These are phyloP conservation scores for Hypoxylon sp. DNA, from an alignment of 2,329 filamentous ascomycete species.

Conservation along the genomic window DNA sequence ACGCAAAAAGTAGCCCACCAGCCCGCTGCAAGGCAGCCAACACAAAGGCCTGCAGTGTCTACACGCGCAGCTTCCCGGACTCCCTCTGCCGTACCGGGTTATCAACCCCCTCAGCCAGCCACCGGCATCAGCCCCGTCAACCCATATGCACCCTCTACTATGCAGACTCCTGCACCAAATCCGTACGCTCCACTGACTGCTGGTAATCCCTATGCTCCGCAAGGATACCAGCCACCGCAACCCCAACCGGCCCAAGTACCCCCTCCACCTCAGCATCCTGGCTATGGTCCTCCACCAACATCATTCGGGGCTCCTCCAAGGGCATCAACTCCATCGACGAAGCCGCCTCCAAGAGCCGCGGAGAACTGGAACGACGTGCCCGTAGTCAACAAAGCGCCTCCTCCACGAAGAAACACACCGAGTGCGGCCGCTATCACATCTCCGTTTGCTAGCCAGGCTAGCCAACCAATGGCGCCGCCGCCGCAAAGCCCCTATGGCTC, in stretches of 20 bases:
- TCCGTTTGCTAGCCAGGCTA: slow-evolving; percentile 79
- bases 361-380: slow-evolving; percentile 97
- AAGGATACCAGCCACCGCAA: slow-evolving; percentile 71
- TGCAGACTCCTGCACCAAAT: slow-evolving; percentile 52
- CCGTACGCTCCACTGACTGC: slow-evolving; percentile 54
- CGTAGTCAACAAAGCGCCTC: slow-evolving; percentile 80
- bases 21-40: slow-evolving; percentile 51
- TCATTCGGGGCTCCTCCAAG: slow-evolving; percentile 70
- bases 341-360: slow-evolving; percentile 76
- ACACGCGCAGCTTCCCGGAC: slow-evolving; percentile 52
- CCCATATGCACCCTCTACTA: slow-evolving; percentile 55
- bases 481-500: slow-evolving; percentile 70
- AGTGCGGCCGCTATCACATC: slow-evolving; percentile 77
- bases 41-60: slow-evolving; percentile 51
- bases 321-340: slow-evolving; percentile 75
- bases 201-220: slow-evolving; percentile 57
- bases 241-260: slow-evolving; percentile 48
- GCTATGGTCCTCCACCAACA: slow-evolving; percentile 57
- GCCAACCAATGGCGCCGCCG: slow-evolving; percentile 68
- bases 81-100: slow-evolving; percentile 54
- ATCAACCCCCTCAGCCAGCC: slow-evolving; percentile 63
- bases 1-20: slow-evolving; percentile 71
- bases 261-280: slow-evolving; percentile 35
- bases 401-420: slow-evolving; percentile 81
- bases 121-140: slow-evolving; percentile 50